A percentile compares a stretch with the other conserved stretches of the same genome.
Evolutionary conservation across 371 early-diverging fungal genomes (phyloP).

Genomic region (Lichtheimia ramosa): DNA sequence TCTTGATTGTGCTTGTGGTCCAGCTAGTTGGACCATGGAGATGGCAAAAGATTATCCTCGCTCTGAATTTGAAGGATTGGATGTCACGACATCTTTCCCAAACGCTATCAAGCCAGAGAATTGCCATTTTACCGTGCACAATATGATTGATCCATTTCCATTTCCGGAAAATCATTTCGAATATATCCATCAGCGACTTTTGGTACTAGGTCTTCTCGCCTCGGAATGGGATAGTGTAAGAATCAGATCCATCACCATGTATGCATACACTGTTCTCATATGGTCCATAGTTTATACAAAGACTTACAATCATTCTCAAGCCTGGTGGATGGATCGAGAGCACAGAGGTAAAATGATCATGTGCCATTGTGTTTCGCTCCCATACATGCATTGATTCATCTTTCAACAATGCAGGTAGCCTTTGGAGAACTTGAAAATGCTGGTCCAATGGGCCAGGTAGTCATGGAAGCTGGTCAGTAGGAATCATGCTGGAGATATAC

Average conservation of each 20-base stretch:
- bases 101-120: constrained; percentile 15
- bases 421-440: constrained; percentile 4
- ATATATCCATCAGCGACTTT: constrained; percentile 52
- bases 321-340: constrained; percentile 49
- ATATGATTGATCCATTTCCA: constrained; percentile 53
- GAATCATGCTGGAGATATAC: not conserved
- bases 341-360: constrained; percentile 21
- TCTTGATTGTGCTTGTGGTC: constrained; percentile 29
- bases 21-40: constrained; percentile 17
- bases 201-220: constrained; percentile 25
- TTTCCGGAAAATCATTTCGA: constrained; percentile 55
- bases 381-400: not conserved
- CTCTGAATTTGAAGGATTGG: constrained; percentile 17
- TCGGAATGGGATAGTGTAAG: constrained; percentile 32
- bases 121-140: constrained; percentile 50
- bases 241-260: not conserved
- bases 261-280: not conserved
- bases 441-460: constrained; percentile 1
- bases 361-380: not conserved
- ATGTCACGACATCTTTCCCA: constrained; percentile 12
- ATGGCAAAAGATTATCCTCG: constrained; percentile 22
- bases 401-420: not conserved
- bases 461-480: constrained; percentile 2
- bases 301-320: constrained; percentile 24
- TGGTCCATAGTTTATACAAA: not conserved